Conservation (phyloP, 1,139 yeast genomes). For the Kurtzmaniella quercitrusa region DNA sequence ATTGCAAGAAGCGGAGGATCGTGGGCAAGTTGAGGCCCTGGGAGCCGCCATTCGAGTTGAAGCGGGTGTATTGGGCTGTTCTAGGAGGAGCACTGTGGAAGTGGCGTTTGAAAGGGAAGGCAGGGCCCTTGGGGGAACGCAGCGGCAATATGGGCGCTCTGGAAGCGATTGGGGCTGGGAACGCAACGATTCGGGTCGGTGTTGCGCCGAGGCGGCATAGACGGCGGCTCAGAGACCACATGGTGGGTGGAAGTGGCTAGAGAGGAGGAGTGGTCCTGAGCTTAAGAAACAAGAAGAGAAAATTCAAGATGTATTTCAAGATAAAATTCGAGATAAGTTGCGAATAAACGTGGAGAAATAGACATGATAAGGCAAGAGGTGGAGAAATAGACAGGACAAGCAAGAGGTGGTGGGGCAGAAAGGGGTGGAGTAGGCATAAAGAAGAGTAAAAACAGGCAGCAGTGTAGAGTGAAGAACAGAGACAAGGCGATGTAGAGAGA, state of each 20-base stretch:
- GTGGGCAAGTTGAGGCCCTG: background rate
- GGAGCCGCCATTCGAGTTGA: constrained; percentile 1
- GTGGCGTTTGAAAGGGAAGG: background rate
- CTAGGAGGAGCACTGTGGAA: background rate
- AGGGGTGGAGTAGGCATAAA: too few relatives aligned
- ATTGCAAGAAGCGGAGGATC: constrained; percentile 12
- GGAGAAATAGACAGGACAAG: too few relatives aligned
- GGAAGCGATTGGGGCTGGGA: background rate
- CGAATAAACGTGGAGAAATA: too few relatives aligned
- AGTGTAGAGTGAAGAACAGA: too few relatives aligned
- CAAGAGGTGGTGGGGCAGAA: too few relatives aligned
- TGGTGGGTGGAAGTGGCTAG: background rate
- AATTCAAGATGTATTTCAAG: too few relatives aligned
- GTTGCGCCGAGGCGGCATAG: background rate
- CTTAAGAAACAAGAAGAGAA: too few relatives aligned
- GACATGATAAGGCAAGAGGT: too few relatives aligned
- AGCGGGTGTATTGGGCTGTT: constrained; percentile 1
- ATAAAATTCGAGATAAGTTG: too few relatives aligned
- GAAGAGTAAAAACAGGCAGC: too few relatives aligned
- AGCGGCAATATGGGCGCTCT: background rate
- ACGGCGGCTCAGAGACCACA: background rate
- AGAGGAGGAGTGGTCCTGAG: too few relatives aligned
- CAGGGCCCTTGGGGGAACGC: background rate
- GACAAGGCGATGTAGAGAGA: too few relatives aligned
- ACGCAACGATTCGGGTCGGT: background rate